Base-by-base conservation (phyloP, 2,329 filamentous ascomycete genomes). In the Aspergillus udagawae region DNA sequence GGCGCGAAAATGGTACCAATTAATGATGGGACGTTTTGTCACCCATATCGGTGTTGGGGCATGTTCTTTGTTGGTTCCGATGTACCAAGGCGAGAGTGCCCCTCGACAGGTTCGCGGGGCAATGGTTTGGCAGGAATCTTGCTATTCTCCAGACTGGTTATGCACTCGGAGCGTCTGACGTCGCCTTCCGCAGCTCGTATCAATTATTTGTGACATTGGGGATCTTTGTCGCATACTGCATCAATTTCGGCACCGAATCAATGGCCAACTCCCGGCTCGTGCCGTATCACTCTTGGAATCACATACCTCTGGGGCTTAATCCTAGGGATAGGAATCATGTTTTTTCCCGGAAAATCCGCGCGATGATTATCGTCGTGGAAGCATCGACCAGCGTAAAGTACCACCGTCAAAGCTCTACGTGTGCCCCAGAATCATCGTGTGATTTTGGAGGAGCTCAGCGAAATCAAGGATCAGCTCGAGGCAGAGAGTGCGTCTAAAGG, bases 331-430 rank as follows among this genome's bases (percentile, higher is more conserved):
- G 82, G 82, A 5, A 84, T 86, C 56, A 59, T 79, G 5, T 77
- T 83, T 63, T 63, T 79, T 86, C 60, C 79, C 79, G 0, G 83
- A 86, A 62, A 82, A 78, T 9, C 83, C 83, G 3, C 80, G 83
- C 2, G 85, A 80, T 73, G 81, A 82, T 44, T 86, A 83, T 67
- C 79, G 83, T n/a, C 69, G 79, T 41, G 81, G 80, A 38, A 78
- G 79, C n/a, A 72, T 76, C 21, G 80, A 84, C 2, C 70, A 71
- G 82, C 83, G 1, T 74, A 78, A 42, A 67, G 66, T 7, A 84
- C 82, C 1, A 77, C 86, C 86, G 45, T 73, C 82, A 0, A 77
- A 78, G 42, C 78, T 82, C 12, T 85, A 85, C 56, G 82, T 82
- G 73, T 84, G 1, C 72, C 79, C 0, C 72, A 76, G 48, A 79